Evolutionary conservation across 23 red algal species (phyloP).

Genomic region (Gracilariopsis chorda): DNA sequence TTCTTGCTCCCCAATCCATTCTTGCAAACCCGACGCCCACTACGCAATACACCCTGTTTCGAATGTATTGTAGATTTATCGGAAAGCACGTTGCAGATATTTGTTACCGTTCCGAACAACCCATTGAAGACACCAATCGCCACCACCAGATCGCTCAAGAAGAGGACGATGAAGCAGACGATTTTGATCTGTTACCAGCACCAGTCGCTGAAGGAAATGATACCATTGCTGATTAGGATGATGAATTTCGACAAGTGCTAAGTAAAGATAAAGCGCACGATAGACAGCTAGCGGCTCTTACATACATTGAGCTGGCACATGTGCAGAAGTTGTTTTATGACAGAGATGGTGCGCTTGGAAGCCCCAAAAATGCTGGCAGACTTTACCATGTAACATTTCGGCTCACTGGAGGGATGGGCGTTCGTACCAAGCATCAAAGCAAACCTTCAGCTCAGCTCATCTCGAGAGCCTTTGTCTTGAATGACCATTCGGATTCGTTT

Average conservation of each 20-base stretch:
- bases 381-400: not conserved
- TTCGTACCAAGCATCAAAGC: conserved; percentile 71
- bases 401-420: conserved; percentile 49
- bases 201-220: not conserved
- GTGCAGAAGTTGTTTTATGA: conserved; percentile 24
- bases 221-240: not conserved
- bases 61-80: not conserved
- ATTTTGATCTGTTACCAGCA: not conserved
- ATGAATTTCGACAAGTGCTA: not conserved
- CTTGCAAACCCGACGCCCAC: not conserved
- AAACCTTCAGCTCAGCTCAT: conserved; percentile 54
- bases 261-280: not conserved
- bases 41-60: not conserved
- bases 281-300: not conserved
- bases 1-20: not conserved
- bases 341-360: conserved; percentile 16
- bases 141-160: not conserved
- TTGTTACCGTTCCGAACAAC: too few relatives aligned
- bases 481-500: too few relatives aligned
- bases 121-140: too few relatives aligned
- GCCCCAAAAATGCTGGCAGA: not conserved
- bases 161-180: not conserved
- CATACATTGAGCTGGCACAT: conserved; percentile 11
- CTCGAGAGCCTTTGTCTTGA: conserved; percentile 33
- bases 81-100: conserved; percentile 3